phyloP scores from a whole-genome alignment of 2,329 filamentous ascomycete genomes.

The Chaetomium sp. region DNA sequence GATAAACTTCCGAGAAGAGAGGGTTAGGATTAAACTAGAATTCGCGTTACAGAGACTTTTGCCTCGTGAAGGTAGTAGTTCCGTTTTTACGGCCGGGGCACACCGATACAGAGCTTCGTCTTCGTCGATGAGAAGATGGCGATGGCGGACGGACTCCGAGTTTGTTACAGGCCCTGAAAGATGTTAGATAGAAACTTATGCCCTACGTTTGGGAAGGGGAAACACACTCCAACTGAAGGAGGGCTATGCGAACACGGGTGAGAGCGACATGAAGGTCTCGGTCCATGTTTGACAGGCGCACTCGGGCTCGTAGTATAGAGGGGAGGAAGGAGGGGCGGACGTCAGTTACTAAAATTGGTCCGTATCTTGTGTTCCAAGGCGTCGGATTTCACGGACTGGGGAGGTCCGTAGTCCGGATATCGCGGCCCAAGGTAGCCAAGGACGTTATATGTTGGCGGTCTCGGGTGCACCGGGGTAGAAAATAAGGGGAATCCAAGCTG shows the following conservation, averaged over 20 bases:
- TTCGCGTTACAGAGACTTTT: conserved; percentile 33
- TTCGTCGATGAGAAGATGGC: conserved; percentile 26
- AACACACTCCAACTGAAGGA: conserved; percentile 52
- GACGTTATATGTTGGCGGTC: not conserved
- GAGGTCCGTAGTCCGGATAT: conserved; percentile 39
- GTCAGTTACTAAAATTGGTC: not conserved
- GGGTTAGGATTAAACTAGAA: not conserved
- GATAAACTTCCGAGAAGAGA: not conserved
- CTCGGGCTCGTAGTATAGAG: not conserved
- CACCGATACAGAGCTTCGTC: conserved; percentile 35
- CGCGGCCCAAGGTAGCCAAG: not conserved
- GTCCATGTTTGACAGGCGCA: conserved; percentile 37
- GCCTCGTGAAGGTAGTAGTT: conserved; percentile 39
- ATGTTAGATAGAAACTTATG: not conserved
- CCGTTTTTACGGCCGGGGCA: conserved; percentile 28
- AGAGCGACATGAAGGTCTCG: conserved; percentile 48
- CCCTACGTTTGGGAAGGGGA: not conserved
- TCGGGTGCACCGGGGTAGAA: not conserved
- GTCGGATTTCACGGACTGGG: conserved; percentile 32
- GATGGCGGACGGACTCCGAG: conserved; percentile 25
- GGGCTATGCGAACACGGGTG: conserved; percentile 51
- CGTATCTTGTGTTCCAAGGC: not conserved
- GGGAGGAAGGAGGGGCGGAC: not conserved
- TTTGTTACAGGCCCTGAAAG: conserved; percentile 32
- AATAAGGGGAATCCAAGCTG: not conserved